phyloP scores from a whole-genome alignment of 495 filamentous ascomycete genomes.

The Xylaria scruposa region DNA sequence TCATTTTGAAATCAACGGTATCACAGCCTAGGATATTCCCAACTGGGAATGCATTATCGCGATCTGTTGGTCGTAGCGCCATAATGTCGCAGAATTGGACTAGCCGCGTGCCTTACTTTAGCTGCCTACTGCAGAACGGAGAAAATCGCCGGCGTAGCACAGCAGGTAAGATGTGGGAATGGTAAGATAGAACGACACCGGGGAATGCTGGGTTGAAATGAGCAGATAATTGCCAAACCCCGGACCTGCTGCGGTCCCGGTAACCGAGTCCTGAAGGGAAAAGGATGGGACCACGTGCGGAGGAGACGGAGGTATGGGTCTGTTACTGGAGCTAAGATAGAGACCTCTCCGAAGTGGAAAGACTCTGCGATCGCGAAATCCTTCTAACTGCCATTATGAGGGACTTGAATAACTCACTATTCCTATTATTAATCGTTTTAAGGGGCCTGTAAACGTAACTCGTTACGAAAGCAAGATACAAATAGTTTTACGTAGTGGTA shows the following conservation, averaged over 20 bases:
- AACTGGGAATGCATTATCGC: not conserved
- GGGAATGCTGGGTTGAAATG: not conserved
- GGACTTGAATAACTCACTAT: not conserved
- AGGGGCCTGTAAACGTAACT: not conserved
- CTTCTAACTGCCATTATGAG: not conserved
- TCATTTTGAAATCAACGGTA: not conserved
- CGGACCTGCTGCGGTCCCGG: conserved; percentile 16
- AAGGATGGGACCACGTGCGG: conserved; percentile 7
- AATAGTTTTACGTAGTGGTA: conserved; percentile 15
- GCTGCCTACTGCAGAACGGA: conserved; percentile 1
- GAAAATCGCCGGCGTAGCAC: not conserved
- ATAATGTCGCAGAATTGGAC: not conserved
- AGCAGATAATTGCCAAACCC: conserved; percentile 19
- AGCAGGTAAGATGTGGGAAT: not conserved
- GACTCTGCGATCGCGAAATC: conserved; percentile 27
- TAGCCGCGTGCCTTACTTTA: not conserved
- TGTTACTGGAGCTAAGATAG: conserved; percentile 11
- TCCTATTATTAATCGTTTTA: conserved; percentile 14
- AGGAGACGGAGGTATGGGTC: conserved; percentile 8
- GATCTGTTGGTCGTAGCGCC: not conserved
- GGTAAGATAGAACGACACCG: not conserved
- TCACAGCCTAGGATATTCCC: not conserved
- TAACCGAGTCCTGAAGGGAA: not conserved
- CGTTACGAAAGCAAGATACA: conserved; percentile 13
- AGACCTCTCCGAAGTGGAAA: conserved; percentile 18